Conservation (phyloP, 2,329 filamentous ascomycete species). For the Amauroascus verrucosus region DNA sequence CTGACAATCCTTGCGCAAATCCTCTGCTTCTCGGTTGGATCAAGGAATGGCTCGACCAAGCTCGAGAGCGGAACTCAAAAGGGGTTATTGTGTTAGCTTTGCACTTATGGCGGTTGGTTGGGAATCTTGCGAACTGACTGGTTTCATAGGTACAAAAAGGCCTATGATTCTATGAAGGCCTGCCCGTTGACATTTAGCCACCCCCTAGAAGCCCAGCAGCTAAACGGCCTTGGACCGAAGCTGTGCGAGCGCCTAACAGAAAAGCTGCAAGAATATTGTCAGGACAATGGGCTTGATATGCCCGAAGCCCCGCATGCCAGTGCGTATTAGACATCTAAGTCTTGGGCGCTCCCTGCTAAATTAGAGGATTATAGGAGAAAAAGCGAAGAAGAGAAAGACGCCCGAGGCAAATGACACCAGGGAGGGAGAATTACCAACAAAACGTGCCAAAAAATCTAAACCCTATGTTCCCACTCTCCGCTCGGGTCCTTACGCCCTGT, state of each 20-base stretch:
- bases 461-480: constrained; percentile 61
- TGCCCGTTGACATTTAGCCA: constrained; percentile 63
- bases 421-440: constrained; percentile 38
- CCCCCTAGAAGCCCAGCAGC: constrained; percentile 59
- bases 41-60: constrained; percentile 64
- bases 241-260: constrained; percentile 60
- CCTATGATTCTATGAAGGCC: constrained; percentile 64
- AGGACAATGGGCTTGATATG: constrained; percentile 57
- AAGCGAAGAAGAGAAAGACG: constrained; percentile 25
- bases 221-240: constrained; percentile 65
- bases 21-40: constrained; percentile 63
- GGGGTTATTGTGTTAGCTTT: constrained; percentile 44
- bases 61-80: constrained; percentile 59
- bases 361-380: constrained; percentile 11
- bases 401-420: constrained; percentile 21
- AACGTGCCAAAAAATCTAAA: constrained; percentile 49
- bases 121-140: not conserved
- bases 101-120: constrained; percentile 12
- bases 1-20: constrained; percentile 48
- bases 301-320: constrained; percentile 47
- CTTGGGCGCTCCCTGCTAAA: not conserved
- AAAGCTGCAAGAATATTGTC: constrained; percentile 47
- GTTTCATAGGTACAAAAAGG: constrained; percentile 55
- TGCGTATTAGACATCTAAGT: constrained; percentile 16
- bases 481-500: constrained; percentile 64